Evolutionary conservation across 2,329 filamentous ascomycete species (phyloP), one percentile per base, ranked within the genome.

Genomic region (Sphaerostilbella broomeana): DNA sequence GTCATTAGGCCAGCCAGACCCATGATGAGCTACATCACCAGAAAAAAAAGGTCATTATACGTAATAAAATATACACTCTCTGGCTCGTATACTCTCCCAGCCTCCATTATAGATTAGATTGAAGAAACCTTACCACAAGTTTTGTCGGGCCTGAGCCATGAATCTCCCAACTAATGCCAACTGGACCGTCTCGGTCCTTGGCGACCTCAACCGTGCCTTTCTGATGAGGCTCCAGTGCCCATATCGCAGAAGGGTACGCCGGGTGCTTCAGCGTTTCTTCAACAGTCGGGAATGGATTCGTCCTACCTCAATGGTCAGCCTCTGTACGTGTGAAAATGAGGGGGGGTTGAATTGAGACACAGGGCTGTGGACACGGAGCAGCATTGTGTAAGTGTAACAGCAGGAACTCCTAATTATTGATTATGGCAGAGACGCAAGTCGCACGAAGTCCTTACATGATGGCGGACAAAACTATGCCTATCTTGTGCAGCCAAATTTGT

Each of bases 1-100:
- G 76, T 70, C 55, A 75, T 70, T 43, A 69, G 71, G 40, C 80
- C 79, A 25, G 81, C 86, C 4, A 94, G 72, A 47, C 87, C 87
- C 80, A 87, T 87, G 52, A 94, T 73, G 65, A 85, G 79, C 85
- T 89, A 52, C 32, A 9, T n/a, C n/a, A n/a, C n/a, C n/a, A n/a
- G n/a, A n/a, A n/a, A n/a, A n/a, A n/a, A n/a, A n/a, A n/a, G n/a
- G n/a, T 11, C 2, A 27, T 40, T 4, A 38, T n/a, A 30, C 5
- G 7, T 17, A 15, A 6, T 10, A 21, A 20, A n/a, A n/a, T n/a
- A n/a, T n/a, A n/a, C n/a, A n/a, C n/a, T n/a, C n/a, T n/a, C n/a
- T n/a, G n/a, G n/a, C n/a, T n/a, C n/a, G n/a, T n/a, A n/a, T n/a
- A n/a, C n/a, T n/a, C n/a, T n/a, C n/a, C n/a, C n/a, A n/a, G n/a